phyloP scores from a whole-genome alignment of 768 basidiomycete species.

The Exidia glandulosa region DNA sequence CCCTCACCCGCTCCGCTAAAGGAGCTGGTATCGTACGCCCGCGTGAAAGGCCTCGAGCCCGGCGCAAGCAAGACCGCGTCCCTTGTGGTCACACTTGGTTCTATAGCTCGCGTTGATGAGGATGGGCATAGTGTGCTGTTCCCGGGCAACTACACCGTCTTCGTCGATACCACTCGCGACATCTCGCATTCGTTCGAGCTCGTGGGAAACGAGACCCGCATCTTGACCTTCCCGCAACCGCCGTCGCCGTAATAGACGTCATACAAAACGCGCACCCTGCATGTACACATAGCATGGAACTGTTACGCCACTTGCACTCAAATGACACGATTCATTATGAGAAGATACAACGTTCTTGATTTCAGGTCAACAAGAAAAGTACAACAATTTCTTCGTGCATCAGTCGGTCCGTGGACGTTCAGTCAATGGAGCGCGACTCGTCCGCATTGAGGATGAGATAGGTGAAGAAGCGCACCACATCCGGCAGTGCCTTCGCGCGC shows the following conservation, averaged over 20 bases:
- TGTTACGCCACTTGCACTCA: no score
- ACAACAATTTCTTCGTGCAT: no score
- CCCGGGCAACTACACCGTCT: slow-evolving; percentile 31
- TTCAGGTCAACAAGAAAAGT: no score
- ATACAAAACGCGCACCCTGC: no score
- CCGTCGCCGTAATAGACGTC: slow-evolving; percentile 18
- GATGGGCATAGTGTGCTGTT: slow-evolving; percentile 35
- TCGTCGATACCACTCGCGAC: slow-evolving; percentile 30
- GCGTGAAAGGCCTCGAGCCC: slow-evolving; percentile 24
- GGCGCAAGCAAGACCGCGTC: slow-evolving; percentile 20
- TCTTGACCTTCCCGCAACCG: slow-evolving; percentile 30
- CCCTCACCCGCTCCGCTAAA: slow-evolving; percentile 43
- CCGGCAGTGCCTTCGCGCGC: slow-evolving; percentile 39
- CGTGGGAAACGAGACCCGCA: slow-evolving; percentile 29
- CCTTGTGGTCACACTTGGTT: slow-evolving; percentile 35
- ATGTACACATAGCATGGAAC: no score
- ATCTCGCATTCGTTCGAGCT: slow-evolving; percentile 33
- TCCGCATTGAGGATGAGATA: slow-evolving; percentile 59
- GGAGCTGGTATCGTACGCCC: slow-evolving; percentile 38
- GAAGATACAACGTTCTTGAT: no score
- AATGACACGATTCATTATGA: no score
- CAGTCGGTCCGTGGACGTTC: neutral
- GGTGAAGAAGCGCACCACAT: slow-evolving; percentile 56
- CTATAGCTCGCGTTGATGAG: slow-evolving; percentile 37
- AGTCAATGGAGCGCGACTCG: slow-evolving; percentile 26